A percentile compares a stretch with the other conserved stretches of the same genome.
phyloP scores from a whole-genome alignment of 176 grass and related monocot genomes.

The Dactylis glomerata region DNA sequence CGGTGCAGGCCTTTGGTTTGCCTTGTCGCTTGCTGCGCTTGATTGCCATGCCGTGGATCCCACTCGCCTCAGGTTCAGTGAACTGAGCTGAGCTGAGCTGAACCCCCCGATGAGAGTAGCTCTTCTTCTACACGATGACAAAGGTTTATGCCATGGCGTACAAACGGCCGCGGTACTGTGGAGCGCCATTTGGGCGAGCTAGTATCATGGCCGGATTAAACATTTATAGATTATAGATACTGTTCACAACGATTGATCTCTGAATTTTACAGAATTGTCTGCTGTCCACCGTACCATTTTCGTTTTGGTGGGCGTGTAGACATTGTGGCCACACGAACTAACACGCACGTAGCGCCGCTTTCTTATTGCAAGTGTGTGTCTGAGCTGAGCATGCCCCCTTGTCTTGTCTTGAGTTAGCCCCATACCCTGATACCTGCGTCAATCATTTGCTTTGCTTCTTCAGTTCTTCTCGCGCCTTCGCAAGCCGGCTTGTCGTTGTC shows the following conservation, averaged over 20 bases:
- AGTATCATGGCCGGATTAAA: not conserved
- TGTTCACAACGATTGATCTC: not conserved
- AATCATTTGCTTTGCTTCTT: not conserved
- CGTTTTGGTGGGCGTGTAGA: not conserved
- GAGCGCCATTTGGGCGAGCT: not conserved
- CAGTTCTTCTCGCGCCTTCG: not conserved
- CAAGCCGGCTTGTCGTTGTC: not conserved
- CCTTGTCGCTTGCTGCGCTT: not conserved
- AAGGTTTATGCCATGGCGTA: not conserved
- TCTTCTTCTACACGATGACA: not conserved
- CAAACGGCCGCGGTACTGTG: too few species aligned
- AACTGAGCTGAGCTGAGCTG: not conserved
- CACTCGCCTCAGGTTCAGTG: slow-evolving; percentile 11
- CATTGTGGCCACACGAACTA: not conserved
- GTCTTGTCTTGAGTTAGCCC: not conserved
- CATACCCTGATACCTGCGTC: not conserved
- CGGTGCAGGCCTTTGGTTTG: not conserved
- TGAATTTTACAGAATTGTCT: not conserved
- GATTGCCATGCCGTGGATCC: not conserved
- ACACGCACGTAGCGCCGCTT: too few species aligned
- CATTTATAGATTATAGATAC: not conserved
- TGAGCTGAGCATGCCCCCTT: not conserved
- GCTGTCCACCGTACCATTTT: not conserved
- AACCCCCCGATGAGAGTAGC: not conserved
- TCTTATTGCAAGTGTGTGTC: not conserved